A percentile compares a stretch with the other conserved stretches of the same genome.
These are phyloP conservation scores for Kwoniella mangroviensis DNA, from an alignment of 768 basidiomycete genomes.

Conservation along the genomic window DNA sequence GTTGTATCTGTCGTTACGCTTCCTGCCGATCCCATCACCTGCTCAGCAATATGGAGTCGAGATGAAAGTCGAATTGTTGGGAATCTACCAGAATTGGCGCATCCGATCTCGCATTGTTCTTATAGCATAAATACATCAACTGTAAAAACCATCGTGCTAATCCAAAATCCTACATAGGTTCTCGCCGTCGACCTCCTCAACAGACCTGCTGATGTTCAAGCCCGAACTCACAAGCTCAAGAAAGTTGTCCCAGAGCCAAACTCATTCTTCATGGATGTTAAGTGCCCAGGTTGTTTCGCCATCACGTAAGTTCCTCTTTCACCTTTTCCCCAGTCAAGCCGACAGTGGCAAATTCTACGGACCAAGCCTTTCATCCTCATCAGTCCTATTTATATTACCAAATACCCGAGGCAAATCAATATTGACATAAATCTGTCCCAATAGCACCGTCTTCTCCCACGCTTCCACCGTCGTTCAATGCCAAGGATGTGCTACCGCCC, in stretches of 20 bases:
- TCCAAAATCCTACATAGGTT: constrained; percentile 64
- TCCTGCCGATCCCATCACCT: too few relatives aligned
- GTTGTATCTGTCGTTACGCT: neutral
- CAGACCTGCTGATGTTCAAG: constrained; percentile 84
- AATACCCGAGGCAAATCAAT: too few relatives aligned
- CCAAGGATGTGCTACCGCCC: constrained; percentile 84
- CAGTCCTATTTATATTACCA: too few relatives aligned
- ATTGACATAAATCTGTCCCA: too few relatives aligned
- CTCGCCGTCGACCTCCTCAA: constrained; percentile 98
- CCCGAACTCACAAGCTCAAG: constrained; percentile 96
- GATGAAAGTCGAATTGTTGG: too few relatives aligned
- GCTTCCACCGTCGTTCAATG: constrained; percentile 97
- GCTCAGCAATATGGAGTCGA: too few relatives aligned
- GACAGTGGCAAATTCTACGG: neutral
- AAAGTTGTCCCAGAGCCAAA: constrained; percentile 97
- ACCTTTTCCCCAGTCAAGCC: neutral
- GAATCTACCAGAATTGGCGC: neutral
- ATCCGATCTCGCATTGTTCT: neutral
- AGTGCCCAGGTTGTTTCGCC: constrained; percentile 75
- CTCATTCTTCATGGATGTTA: constrained; percentile 99
- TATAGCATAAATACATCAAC: neutral
- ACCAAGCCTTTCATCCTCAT: neutral
- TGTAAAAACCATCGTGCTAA: neutral
- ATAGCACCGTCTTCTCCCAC: constrained; percentile 98
- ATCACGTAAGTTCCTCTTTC: constrained; percentile 53